These are phyloP conservation scores for Gynandropsis gynandra DNA, from an alignment of 345 rosid species.

Conservation along the genomic window DNA sequence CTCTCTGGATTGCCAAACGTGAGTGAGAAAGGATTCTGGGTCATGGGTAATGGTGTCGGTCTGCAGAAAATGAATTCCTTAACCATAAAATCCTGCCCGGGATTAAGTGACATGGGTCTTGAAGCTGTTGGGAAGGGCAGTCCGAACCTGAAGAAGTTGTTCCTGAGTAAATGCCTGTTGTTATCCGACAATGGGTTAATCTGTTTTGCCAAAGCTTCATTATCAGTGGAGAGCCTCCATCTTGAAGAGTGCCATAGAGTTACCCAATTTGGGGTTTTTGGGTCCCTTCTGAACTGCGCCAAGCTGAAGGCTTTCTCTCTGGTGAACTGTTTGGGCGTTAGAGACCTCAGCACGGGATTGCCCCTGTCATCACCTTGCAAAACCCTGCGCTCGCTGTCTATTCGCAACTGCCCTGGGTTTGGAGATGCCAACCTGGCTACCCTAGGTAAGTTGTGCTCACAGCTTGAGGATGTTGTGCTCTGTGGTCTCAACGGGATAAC, in stretches of 20 bases:
- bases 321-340: conserved; percentile 64
- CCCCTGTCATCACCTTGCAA: conserved; percentile 38
- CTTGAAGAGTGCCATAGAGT: conserved; percentile 95
- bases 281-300: conserved; percentile 62
- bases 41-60: conserved; percentile 79
- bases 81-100: conserved; percentile 55
- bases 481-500: conserved; percentile 60
- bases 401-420: conserved; percentile 81
- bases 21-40: conserved; percentile 89
- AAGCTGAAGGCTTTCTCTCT: conserved; percentile 62
- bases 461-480: conserved; percentile 53
- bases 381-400: conserved; percentile 47
- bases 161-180: conserved; percentile 45
- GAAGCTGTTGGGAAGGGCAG: conserved; percentile 76
- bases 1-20: conserved; percentile 54
- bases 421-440: conserved; percentile 57
- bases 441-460: conserved; percentile 75
- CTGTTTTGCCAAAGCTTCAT: conserved; percentile 54
- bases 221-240: conserved; percentile 64
- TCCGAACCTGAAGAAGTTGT: conserved; percentile 60
- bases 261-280: conserved; percentile 78
- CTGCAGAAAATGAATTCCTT: conserved; percentile 70
- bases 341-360: conserved; percentile 38
- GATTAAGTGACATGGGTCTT: conserved; percentile 68
- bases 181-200: conserved; percentile 75